Evolutionary conservation across 352 stramenopile species (phyloP), one percentile per base, ranked within the genome.

Genomic region (Phytopythium mirpurense): DNA sequence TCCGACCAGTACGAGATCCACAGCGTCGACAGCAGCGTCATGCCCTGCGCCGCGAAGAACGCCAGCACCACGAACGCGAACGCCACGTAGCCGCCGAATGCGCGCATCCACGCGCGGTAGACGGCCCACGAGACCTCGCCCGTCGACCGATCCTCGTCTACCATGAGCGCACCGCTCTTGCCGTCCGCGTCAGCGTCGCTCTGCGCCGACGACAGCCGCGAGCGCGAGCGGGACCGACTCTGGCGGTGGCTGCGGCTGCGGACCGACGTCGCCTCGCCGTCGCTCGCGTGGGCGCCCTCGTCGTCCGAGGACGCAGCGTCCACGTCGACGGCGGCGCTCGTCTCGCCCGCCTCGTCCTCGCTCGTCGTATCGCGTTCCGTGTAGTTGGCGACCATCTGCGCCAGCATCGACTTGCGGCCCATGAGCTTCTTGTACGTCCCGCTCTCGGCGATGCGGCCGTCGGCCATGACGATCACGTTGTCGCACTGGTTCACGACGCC

Each of bases 1-100:
- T 93, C 74, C 23, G 90, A 92, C 90, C 94, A 98, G 57, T 96
- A 92, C n/a, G 91, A 97, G 19, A 98, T 78, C 92, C 92, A 98
- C 36, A 90, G 40, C 10, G 79, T 90, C 45, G 76, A 72, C 21
- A 78, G n/a, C 18, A 91, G 45, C 24, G 62, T 74, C 34, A 86
- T 57, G 12, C 60, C 65, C 55, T 91, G 74, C 3, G 74, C 74
- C 8, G 59, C 51, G 16, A 79, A 62, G 62, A 78, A 89, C 16
- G 64, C 70, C 6, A 88, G 34, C 19, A 91, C 52, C 15, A 89
- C 74, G 15, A 79, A 35, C 26, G 80, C 58, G 6, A 62, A 73
- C 18, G 72, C 72, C 12, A 61, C 65, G 23, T 74, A 60, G 12
- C 81, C 81, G 24, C 78, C 82, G 45, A 88, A 88, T 0, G 81